These are phyloP conservation scores for Boletus sp. DNA, from an alignment of 768 basidiomycete genomes.

Conservation along the genomic window DNA sequence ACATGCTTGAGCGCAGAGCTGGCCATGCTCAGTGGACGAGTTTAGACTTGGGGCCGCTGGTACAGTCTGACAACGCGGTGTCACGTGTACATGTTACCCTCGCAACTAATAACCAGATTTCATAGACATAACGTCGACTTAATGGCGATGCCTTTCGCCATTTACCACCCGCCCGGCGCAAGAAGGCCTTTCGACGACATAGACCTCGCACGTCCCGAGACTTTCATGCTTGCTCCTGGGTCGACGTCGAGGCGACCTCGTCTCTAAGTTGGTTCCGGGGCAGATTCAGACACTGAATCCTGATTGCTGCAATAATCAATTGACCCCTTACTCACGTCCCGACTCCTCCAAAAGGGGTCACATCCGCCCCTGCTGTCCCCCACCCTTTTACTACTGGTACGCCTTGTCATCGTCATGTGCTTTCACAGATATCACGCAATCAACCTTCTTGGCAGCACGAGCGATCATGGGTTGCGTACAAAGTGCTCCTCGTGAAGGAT, in stretches of 20 bases:
- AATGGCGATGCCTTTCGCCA: too few species aligned
- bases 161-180: too few species aligned
- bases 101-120: too few species aligned
- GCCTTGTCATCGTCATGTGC: not conserved
- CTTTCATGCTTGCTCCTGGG: not conserved
- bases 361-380: not conserved
- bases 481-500: slow-evolving; percentile 3
- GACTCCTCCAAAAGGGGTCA: not conserved
- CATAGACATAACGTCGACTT: too few species aligned
- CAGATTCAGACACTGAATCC: not conserved
- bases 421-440: not conserved
- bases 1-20: slow-evolving; percentile 46
- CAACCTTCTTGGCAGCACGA: not conserved
- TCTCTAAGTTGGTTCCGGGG: not conserved
- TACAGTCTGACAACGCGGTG: not conserved
- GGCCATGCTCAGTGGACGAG: slow-evolving; percentile 35
- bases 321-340: not conserved
- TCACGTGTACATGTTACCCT: slow-evolving; percentile 13
- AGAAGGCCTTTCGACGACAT: too few species aligned
- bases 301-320: not conserved
- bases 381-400: not conserved
- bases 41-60: not conserved
- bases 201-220: too few species aligned
- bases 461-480: slow-evolving; percentile 17
- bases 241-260: not conserved